Conservation (phyloP, 2,329 filamentous ascomycete genomes). For the Colletotrichum kahawae region DNA sequence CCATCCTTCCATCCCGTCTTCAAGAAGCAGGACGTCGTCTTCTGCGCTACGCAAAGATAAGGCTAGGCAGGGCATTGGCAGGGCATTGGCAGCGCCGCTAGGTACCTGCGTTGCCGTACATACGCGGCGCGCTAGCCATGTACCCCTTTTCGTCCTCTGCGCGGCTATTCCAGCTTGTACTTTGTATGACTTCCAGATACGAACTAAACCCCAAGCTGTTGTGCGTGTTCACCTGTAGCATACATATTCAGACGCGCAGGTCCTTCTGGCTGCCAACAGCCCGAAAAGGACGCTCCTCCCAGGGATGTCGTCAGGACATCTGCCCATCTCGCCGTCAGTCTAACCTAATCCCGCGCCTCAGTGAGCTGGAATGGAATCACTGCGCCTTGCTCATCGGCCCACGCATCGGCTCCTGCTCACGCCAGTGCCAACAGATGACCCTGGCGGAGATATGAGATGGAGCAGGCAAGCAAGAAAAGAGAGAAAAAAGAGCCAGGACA, state of each 20-base stretch:
- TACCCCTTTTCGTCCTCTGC: constrained; percentile 14
- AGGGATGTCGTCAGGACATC: background rate
- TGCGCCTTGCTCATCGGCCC: constrained; percentile 6
- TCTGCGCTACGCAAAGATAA: background rate
- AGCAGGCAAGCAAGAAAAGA: background rate
- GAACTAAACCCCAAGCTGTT: background rate
- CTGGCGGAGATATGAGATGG: background rate
- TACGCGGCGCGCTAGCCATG: background rate
- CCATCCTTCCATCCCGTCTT: background rate
- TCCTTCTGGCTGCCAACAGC: background rate
- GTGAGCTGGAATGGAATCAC: constrained; percentile 9
- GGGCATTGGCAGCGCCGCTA: background rate
- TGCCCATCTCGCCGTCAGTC: constrained; percentile 1
- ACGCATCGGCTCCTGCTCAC: background rate
- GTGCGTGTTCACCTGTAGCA: background rate
- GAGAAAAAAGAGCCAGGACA: background rate
- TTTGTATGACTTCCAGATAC: background rate
- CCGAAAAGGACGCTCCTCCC: background rate
- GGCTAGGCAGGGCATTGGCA: background rate
- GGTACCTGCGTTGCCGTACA: constrained; percentile 16
- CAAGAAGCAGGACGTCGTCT: background rate
- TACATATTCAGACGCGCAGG: background rate
- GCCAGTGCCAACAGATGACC: background rate
- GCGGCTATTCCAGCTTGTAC: background rate
- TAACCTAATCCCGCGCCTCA: background rate